These are phyloP conservation scores for Tolypocladium endophyticum DNA, from an alignment of 2,329 filamentous ascomycete genomes.

Conservation along the genomic window DNA sequence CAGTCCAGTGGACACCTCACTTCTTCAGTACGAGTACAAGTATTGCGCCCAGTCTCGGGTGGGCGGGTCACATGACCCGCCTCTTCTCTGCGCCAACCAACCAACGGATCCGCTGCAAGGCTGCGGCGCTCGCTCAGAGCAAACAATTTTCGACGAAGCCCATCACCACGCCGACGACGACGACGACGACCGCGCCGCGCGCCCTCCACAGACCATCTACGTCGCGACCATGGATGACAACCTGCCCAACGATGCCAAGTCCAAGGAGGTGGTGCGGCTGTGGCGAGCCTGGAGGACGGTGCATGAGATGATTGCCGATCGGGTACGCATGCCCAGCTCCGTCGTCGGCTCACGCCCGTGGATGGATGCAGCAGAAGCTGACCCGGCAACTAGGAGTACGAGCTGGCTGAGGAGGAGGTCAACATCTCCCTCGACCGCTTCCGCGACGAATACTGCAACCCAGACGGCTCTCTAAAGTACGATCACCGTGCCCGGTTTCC, in stretches of 20 bases:
- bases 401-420: conserved; percentile 81
- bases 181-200: not conserved
- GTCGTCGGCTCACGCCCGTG: not conserved
- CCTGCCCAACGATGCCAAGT: conserved; percentile 38
- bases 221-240: conserved; percentile 25
- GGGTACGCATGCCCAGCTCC: conserved; percentile 45
- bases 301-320: conserved; percentile 87
- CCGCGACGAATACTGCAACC: conserved; percentile 57
- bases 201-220: not conserved
- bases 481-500: too few species aligned
- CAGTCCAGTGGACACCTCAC: too few species aligned
- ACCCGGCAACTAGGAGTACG: conserved; percentile 61
- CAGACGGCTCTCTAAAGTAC: conserved; percentile 68
- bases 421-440: conserved; percentile 80
- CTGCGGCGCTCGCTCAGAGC: conserved; percentile 5
- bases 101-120: not conserved
- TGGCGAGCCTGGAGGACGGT: conserved; percentile 93
- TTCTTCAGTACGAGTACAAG: too few species aligned
- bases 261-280: conserved; percentile 53
- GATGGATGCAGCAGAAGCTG: not conserved
- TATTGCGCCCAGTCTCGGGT: too few species aligned
- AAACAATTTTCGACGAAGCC: conserved; percentile 6
- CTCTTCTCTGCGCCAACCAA: not conserved
- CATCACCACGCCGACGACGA: not conserved
- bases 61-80: conserved; percentile 4